Evolutionary conservation across 176 grass and related monocot genomes (phyloP), one percentile per base, ranked within the genome.

Genomic region (Paspalum vaginatum): DNA sequence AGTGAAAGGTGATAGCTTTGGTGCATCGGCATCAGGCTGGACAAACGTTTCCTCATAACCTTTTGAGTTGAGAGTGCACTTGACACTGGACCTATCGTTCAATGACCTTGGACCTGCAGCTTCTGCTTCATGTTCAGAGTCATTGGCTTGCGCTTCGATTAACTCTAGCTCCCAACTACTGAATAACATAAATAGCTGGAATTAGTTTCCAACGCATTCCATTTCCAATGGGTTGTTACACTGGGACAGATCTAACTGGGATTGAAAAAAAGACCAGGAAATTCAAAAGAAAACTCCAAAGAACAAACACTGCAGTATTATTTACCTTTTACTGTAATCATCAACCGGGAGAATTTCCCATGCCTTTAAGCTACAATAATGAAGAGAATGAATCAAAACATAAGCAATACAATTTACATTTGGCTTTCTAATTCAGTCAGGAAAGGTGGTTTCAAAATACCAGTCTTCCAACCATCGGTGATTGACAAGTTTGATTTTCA

Each of bases 111-210:
- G 21, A 2, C n/a, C 53, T 25, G 43, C 58, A 81, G 83, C 84
- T 77, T 80, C 81, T 64, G 58, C 73, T 89, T 95, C 92, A 73
- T 93, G 81, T 32, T 93, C 92, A 2, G 92, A 98, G 65, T 95
- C 95, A 50, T 80, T 93, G 40, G 47, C 95, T 81, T 94, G 87
- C 44, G 81, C 83, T 46, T 95, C 92, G 84, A 94, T 86, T 52
- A 92, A 83, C 75, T 98, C 92, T 85, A 95, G 75, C 49, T 98
- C 90, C 88, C 92, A 98, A 46, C 88, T 80, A 91, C 95, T 98
- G 81, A 20, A 79, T 68, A 47, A 86, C 49, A 83, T 54, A 88
- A 90, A 87, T 56, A 82, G 14, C 11, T 5, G 41, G 44, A 72
- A 45, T 66, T 83, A 76, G 22, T 53, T 60, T 37, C 65, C 63